Percentiles rank a stretch among this genome's conserved stretches.
phyloP scores from a whole-genome alignment of 2,329 filamentous ascomycete species.

The Hirsutella thompsonii region DNA sequence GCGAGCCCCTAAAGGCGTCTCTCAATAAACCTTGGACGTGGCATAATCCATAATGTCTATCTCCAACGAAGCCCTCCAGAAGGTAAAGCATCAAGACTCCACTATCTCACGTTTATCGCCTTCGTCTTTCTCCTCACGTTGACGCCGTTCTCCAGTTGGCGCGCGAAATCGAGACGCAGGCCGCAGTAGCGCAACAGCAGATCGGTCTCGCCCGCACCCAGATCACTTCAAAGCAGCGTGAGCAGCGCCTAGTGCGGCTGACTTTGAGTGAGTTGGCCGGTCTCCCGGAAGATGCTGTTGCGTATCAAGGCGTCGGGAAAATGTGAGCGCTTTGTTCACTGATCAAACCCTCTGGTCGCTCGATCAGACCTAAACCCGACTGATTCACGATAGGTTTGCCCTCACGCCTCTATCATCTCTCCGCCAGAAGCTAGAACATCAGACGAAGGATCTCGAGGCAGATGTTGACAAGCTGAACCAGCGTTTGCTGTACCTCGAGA shows the following conservation, averaged over 20 bases:
- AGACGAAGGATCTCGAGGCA: conserved; percentile 61
- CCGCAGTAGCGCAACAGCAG: conserved; percentile 79
- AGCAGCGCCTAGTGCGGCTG: conserved; percentile 77
- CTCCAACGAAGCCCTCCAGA: conserved; percentile 84
- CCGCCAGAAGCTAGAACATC: conserved; percentile 60
- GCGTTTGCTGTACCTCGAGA: conserved; percentile 85
- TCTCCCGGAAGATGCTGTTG: conserved; percentile 60
- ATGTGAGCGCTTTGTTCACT: conserved; percentile 48
- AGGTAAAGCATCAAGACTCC: conserved; percentile 41
- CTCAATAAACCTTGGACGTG: too few relatives aligned
- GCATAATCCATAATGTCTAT: conserved; percentile 59
- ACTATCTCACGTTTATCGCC: background rate
- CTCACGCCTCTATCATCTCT: conserved; percentile 60
- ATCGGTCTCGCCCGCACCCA: conserved; percentile 77
- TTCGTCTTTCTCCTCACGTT: background rate
- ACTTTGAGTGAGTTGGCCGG: conserved; percentile 73
- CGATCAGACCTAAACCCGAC: background rate
- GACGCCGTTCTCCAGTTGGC: conserved; percentile 53
- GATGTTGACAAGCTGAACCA: conserved; percentile 77
- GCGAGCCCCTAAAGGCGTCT: too few relatives aligned
- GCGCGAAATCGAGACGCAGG: conserved; percentile 88
- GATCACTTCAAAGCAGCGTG: conserved; percentile 73
- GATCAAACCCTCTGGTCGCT: background rate
- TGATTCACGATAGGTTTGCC: conserved; percentile 58
- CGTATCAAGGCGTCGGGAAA: conserved; percentile 94